phyloP scores from a whole-genome alignment of 169 alveolate genomes.

The Plasmodium relictum region DNA sequence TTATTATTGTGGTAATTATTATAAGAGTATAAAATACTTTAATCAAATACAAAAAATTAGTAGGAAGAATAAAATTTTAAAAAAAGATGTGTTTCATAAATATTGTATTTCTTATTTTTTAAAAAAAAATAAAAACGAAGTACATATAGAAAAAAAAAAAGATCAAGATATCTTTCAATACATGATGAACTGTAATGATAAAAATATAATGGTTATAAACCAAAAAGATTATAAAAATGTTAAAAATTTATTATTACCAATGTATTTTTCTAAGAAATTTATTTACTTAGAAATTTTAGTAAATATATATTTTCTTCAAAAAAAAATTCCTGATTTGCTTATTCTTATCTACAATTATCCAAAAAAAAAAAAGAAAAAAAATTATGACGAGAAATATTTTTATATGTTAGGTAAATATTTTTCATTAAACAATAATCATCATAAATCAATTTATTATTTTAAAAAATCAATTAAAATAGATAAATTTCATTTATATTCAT shows the following conservation, averaged over 20 bases:
- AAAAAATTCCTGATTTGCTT: conserved; percentile 7
- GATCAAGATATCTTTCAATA: neutral
- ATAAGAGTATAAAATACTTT: conserved; percentile 54
- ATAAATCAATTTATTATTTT: conserved; percentile 26
- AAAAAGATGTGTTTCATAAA: conserved; percentile 3
- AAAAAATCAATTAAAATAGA: conserved; percentile 37
- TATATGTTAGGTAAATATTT: conserved; percentile 36
- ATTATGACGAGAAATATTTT: conserved; percentile 19
- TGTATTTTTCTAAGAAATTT: conserved; percentile 30
- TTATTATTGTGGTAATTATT: conserved; percentile 18
- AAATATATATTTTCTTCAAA: conserved; percentile 33
- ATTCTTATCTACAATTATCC: conserved; percentile 14
- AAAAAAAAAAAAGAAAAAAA: conserved; percentile 1
- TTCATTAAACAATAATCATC: conserved; percentile 17
- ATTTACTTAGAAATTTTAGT: conserved; percentile 41
- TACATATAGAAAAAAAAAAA: neutral
- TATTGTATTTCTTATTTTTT: conserved; percentile 16
- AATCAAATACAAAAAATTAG: conserved; percentile 8
- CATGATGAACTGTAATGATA: neutral
- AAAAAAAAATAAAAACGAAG: neutral
- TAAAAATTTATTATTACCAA: conserved; percentile 27
- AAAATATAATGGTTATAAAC: conserved; percentile 3
- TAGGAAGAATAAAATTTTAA: conserved; percentile 15
- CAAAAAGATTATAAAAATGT: conserved; percentile 21
- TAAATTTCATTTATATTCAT: conserved; percentile 21